Conservation (phyloP, 176 grass and related monocot genomes). For the Areca catechu region DNA sequence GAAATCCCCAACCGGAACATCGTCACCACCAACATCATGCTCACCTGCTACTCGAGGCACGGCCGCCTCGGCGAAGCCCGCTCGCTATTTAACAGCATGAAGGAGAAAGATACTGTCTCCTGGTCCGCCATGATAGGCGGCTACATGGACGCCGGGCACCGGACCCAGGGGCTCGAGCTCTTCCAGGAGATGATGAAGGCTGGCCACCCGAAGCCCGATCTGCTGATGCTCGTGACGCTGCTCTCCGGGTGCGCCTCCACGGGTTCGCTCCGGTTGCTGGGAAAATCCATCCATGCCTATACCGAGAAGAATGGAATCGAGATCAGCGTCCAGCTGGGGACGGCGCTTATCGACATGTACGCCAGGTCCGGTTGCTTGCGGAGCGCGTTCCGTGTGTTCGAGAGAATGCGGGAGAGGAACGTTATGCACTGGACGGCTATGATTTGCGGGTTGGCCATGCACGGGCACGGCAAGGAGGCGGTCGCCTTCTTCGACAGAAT, state of each 20-base stretch:
- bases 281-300: conserved; percentile 44
- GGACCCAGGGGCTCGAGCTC: conserved; percentile 21
- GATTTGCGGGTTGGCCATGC: conserved; percentile 34
- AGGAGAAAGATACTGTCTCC: conserved; percentile 34
- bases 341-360: conserved; percentile 41
- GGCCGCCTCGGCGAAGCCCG: conserved; percentile 21
- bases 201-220: conserved; percentile 5
- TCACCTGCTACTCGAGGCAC: conserved; percentile 25
- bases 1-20: conserved; percentile 36
- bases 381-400: conserved; percentile 27
- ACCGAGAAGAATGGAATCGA: conserved; percentile 1
- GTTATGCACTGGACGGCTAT: conserved; percentile 51
- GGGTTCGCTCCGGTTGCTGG: conserved; percentile 16
- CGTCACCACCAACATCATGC: conserved; percentile 41
- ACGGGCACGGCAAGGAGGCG: conserved; percentile 19
- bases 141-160: conserved; percentile 19
- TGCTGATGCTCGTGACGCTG: conserved; percentile 24
- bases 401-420: conserved; percentile 12
- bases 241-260: conserved; percentile 22
- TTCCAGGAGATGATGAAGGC: conserved; percentile 30
- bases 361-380: conserved; percentile 25
- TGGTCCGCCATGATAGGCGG: conserved; percentile 45
- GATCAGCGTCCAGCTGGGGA: conserved; percentile 23
- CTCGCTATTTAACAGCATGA: conserved; percentile 32
- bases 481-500: conserved; percentile 44